Evolutionary conservation across 768 basidiomycete species (phyloP).

Genomic region (Trametes gibbosa): DNA sequence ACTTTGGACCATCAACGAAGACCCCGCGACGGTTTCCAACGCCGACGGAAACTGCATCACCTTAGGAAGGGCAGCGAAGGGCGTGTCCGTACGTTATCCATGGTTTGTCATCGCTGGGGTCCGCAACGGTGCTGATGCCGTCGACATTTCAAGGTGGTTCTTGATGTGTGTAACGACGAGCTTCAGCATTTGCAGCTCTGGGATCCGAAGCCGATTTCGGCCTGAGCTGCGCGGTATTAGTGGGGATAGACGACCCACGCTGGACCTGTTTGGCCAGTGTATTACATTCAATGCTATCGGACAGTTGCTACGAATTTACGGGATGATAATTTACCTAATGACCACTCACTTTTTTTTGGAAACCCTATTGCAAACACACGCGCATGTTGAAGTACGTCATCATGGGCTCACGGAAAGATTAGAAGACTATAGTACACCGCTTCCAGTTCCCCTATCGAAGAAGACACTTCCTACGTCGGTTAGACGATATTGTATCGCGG

Average conservation of each 20-base stretch:
- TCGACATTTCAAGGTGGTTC: background rate
- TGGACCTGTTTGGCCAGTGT: background rate
- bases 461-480: conserved; percentile 63
- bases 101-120: background rate
- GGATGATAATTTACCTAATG: background rate
- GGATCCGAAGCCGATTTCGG: conserved; percentile 1
- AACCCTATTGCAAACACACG: background rate
- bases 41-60: conserved; percentile 17
- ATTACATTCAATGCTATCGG: background rate
- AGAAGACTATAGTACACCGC: conserved; percentile 50
- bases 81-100: background rate
- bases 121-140: background rate
- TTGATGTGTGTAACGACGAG: background rate
- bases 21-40: conserved; percentile 13
- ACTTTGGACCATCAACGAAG: conserved; percentile 12
- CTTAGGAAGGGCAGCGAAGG: conserved; percentile 9
- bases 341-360: background rate
- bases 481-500: conserved; percentile 69
- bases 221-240: no score
- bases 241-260: no score
- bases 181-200: conserved; percentile 6
- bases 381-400: background rate
- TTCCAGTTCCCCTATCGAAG: conserved; percentile 72
- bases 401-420: background rate
- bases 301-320: background rate